Evolutionary conservation across 1,139 yeast genomes (phyloP).

Genomic region (Hyphopichia buzzinii): DNA sequence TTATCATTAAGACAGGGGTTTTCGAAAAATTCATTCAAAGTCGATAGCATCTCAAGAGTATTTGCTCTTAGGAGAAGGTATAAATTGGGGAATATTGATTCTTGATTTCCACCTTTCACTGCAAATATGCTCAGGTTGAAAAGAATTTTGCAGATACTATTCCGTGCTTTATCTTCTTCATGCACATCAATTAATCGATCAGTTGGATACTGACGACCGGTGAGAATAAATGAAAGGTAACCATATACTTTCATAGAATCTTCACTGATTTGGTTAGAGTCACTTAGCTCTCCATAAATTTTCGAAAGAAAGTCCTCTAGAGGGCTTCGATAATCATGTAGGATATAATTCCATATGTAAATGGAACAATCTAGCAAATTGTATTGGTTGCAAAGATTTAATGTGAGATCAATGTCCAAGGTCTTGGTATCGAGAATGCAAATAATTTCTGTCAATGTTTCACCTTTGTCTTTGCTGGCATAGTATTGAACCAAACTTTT

Average conservation of each 20-base stretch:
- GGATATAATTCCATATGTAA: slow-evolving; percentile 65
- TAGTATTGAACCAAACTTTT: slow-evolving; percentile 56
- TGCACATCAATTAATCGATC: slow-evolving; percentile 43
- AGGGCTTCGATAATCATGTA: slow-evolving; percentile 69
- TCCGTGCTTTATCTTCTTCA: slow-evolving; percentile 36
- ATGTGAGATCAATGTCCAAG: slow-evolving; percentile 73
- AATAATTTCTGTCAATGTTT: slow-evolving; percentile 58
- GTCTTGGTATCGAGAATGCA: slow-evolving; percentile 61
- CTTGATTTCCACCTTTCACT: slow-evolving; percentile 17
- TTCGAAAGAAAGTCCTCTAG: slow-evolving; percentile 50
- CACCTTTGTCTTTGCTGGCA: slow-evolving; percentile 38
- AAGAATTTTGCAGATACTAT: slow-evolving; percentile 49
- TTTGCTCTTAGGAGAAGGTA: slow-evolving; percentile 46
- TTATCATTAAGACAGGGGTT: slow-evolving; percentile 64
- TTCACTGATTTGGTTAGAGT: slow-evolving; percentile 6
- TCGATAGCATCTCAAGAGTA: slow-evolving; percentile 57
- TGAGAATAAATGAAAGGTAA: slow-evolving; percentile 65
- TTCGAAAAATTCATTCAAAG: slow-evolving; percentile 77
- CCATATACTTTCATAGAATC: slow-evolving; percentile 45
- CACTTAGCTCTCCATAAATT: slow-evolving; percentile 5
- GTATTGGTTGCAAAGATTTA: slow-evolving; percentile 55
- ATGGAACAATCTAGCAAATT: slow-evolving; percentile 58
- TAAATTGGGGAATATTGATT: slow-evolving; percentile 60
- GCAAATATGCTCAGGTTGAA: slow-evolving; percentile 30
- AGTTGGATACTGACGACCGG: slow-evolving; percentile 79